A percentile compares a stretch with the other conserved stretches of the same genome.
Evolutionary conservation across 345 rosid species (phyloP).

Genomic region (Iberis pinnata): DNA sequence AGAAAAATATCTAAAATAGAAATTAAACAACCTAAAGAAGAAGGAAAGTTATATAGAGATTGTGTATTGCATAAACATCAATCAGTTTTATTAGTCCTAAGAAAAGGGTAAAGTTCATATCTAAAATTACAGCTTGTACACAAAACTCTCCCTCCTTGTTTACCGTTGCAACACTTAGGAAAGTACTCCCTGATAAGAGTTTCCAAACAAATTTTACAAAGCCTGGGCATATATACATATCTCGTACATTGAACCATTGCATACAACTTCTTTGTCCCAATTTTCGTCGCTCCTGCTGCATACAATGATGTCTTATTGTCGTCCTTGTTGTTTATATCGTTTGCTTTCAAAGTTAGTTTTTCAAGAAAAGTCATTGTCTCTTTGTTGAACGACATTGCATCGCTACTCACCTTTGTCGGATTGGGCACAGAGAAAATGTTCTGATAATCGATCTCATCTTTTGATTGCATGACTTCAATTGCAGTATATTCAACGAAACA

Average conservation of each 20-base stretch:
- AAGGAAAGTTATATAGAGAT: too few species aligned
- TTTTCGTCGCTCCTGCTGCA: neutral
- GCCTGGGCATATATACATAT: neutral
- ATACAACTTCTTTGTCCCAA: neutral
- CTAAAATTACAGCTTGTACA: slow-evolving; percentile 43
- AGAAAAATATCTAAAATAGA: too few species aligned
- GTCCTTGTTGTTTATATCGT: neutral
- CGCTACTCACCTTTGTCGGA: neutral
- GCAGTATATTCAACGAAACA: neutral
- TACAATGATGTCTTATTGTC: neutral
- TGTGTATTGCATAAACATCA: too few species aligned
- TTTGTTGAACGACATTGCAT: neutral
- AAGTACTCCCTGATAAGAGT: neutral
- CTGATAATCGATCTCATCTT: neutral
- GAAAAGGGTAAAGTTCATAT: slow-evolving; percentile 50
- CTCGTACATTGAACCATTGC: neutral
- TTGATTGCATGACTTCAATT: neutral
- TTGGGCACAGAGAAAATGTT: neutral
- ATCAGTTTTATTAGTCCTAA: slow-evolving; percentile 2
- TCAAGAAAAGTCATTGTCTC: neutral
- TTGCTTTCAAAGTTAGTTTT: neutral
- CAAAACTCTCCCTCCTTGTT: slow-evolving; percentile 41
- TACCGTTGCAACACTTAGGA: slow-evolving; percentile 7
- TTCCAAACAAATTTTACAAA: neutral
- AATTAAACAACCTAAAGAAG: too few species aligned